Base-by-base conservation (phyloP, 2,329 filamentous ascomycete species). In the Emergomyces pasteurianus region DNA sequence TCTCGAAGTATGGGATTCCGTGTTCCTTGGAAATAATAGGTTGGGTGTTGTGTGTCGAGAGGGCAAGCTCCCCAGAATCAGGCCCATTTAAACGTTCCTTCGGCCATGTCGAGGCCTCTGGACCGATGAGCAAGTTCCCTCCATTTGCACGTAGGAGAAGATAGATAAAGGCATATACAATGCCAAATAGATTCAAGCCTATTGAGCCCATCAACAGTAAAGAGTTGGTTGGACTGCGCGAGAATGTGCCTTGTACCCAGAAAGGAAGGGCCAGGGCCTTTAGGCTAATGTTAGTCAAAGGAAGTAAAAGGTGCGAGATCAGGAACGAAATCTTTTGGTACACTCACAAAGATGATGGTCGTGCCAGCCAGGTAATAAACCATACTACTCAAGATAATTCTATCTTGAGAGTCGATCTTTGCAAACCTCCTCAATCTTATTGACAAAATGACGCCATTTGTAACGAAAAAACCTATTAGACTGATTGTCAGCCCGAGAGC, bases 281-380 rank as follows among this genome's bases (percentile, higher is more conserved):
- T 14, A 26, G 2, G n/a, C 36, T 28, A n/a, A n/a, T n/a, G 21
- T 57, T 34, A 57, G 58, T 12, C 18, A 36, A 28, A 16, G 14
- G 4, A 10, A 3, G 9, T 0, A 21, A n/a, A 40, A 36, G 12
- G 12, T 8, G 47, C 10, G 3, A 53, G 31, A 36, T 26, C 23
- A 21, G 42, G 28, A 16, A 10, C 2, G 18, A 52, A 52, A 34
- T 10, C 2, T 10, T 23, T 26, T 43, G 28, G 4, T 40, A 34
- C 21, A 63, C 68, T 65, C 61, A 70, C 68, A 53, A 68, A 65
- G 58, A 69, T 52, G 2, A 63, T 42, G 2, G 60, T 57, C 14
- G 62, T 65, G 59, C 64, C 62, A 10, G 63, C 61, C 21, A 70
- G 60, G 61, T 70, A 68, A 50, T 69, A 70, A 5, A 70, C 62